Percentiles rank a stretch among this genome's conserved stretches.
Evolutionary conservation across 2,329 filamentous ascomycete genomes (phyloP).

Genomic region (Phialophora chinensis): DNA sequence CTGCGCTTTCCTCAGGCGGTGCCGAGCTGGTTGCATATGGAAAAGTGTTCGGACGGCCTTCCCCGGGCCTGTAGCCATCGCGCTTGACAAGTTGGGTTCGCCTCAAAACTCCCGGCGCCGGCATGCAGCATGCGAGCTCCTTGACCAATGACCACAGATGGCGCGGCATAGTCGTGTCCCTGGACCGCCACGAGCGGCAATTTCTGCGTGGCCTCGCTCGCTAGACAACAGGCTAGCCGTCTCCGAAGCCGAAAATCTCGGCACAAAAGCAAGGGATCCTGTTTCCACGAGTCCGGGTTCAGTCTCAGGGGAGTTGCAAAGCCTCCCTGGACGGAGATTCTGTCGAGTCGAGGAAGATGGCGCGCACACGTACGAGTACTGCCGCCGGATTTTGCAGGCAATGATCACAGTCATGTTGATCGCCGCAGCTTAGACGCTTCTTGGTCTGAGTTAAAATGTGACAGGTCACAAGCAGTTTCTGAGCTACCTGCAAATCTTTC

Average conservation of each 20-base stretch:
- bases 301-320: neutral
- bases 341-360: neutral
- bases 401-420: neutral
- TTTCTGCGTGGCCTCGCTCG: neutral
- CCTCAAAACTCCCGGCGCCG: neutral
- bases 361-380: neutral
- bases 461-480: constrained; percentile 1
- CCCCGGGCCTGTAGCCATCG: constrained; percentile 13
- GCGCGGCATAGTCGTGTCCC: neutral
- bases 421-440: neutral
- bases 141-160: neutral
- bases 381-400: neutral
- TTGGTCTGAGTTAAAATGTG: neutral
- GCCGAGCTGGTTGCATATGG: constrained; percentile 8
- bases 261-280: neutral
- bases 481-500: constrained; percentile 5
- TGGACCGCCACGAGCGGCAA: neutral
- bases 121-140: constrained; percentile 3
- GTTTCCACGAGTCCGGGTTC: neutral
- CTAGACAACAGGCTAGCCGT: neutral
- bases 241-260: constrained; percentile 1
- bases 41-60: constrained; percentile 5
- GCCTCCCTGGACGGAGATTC: neutral
- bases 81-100: constrained; percentile 3
- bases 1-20: neutral